A percentile compares a stretch with the other conserved stretches of the same genome.
phyloP scores from a whole-genome alignment of 345 rosid genomes.

The Melaleuca alternifolia region DNA sequence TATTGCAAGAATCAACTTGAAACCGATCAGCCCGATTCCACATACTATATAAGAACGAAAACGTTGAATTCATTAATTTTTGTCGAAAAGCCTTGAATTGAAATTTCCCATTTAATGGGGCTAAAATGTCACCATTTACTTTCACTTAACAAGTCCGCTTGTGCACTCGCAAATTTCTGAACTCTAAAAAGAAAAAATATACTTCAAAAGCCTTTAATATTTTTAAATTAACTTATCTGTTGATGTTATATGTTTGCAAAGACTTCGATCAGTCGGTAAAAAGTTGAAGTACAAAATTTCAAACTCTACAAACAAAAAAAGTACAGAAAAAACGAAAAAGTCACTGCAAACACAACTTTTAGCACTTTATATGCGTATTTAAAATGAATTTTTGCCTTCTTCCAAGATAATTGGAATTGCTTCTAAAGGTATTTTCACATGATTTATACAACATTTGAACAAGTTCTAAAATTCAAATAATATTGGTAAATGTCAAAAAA shows the following conservation, averaged over 20 bases:
- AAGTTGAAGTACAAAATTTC: background rate
- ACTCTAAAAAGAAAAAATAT: too few species aligned
- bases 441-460: background rate
- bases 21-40: background rate
- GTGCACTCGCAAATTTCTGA: background rate
- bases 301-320: too few species aligned
- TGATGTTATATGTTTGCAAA: too few species aligned
- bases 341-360: too few species aligned
- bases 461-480: background rate
- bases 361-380: too few species aligned
- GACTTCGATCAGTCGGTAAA: background rate
- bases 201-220: too few species aligned
- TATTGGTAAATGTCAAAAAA: background rate
- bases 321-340: too few species aligned
- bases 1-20: rapidly evolving
- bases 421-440: too few species aligned
- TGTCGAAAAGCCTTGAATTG: background rate
- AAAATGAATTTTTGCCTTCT: too few species aligned
- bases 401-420: background rate
- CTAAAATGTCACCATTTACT: too few species aligned
- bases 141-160: background rate
- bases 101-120: background rate
- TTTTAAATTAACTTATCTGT: too few species aligned
- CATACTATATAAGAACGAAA: background rate
- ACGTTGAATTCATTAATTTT: too few species aligned